Percentiles rank a stretch among this genome's conserved stretches.
Evolutionary conservation across 805 yeast genomes (phyloP).

Genomic region (Nakazawaea wyomingensis): DNA sequence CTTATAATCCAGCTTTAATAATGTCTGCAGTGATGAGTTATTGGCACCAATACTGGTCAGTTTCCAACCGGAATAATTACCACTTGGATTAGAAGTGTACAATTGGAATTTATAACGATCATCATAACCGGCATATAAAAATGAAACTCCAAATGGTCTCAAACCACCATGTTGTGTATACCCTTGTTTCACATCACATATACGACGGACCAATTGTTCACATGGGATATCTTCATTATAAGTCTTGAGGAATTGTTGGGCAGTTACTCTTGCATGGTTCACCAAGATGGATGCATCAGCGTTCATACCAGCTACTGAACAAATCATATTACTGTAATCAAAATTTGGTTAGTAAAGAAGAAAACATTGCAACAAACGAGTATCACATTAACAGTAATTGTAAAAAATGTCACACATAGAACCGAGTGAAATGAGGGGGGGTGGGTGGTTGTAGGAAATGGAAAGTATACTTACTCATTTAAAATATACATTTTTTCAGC

Average conservation of each 20-base stretch:
- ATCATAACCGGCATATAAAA: constrained; percentile 94
- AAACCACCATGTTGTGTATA: constrained; percentile 98
- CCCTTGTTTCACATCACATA: constrained; percentile 94
- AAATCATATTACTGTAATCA: constrained; percentile 48
- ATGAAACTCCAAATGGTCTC: constrained; percentile 97
- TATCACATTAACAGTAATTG: no score
- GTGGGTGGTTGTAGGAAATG: no score
- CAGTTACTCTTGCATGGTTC: constrained; percentile 76
- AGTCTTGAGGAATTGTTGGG: constrained; percentile 79
- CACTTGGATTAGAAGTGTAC: constrained; percentile 94
- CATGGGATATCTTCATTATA: constrained; percentile 94
- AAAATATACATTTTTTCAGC: constrained; percentile 89
- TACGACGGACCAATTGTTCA: constrained; percentile 77
- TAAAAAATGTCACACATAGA: no score
- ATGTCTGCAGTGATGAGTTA: constrained; percentile 92
- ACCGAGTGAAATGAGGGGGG: no score
- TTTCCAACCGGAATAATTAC: constrained; percentile 97
- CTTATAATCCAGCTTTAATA: constrained; percentile 91
- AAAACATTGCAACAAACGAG: no score
- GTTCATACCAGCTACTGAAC: constrained; percentile 97
- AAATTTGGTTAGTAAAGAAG: not conserved
- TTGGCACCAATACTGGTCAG: constrained; percentile 97
- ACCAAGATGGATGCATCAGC: constrained; percentile 93
- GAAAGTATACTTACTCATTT: constrained; percentile 45
- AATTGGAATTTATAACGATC: constrained; percentile 85